A percentile compares a stretch with the other conserved stretches of the same genome.
phyloP scores from a whole-genome alignment of 2,329 filamentous ascomycete species.

The Amylocarpus encephaloides region DNA sequence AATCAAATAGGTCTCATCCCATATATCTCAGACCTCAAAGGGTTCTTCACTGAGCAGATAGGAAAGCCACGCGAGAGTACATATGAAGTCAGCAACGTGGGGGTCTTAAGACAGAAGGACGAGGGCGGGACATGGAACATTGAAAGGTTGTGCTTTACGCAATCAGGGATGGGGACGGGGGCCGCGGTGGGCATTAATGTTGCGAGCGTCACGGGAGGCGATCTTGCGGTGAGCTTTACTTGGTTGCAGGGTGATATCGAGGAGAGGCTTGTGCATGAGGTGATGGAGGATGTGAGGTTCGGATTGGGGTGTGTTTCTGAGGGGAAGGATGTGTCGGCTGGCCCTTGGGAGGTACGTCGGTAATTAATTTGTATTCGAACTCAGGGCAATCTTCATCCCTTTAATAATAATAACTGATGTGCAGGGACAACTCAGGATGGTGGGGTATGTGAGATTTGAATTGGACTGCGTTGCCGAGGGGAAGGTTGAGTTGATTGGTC shows the following conservation, averaged over 20 bases:
- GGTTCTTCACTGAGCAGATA: constrained; percentile 37
- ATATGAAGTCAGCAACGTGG: constrained; percentile 50
- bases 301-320: constrained; percentile 11
- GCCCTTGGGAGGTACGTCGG: no score
- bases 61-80: constrained; percentile 37
- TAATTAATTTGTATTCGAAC: no score
- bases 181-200: constrained; percentile 41
- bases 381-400: no score
- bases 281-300: constrained; percentile 35
- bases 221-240: constrained; percentile 38
- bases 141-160: constrained; percentile 43
- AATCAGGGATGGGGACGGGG: constrained; percentile 40
- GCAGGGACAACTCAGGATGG: no score
- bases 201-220: constrained; percentile 38
- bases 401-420: no score
- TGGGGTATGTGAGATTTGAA: no score
- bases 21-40: constrained; percentile 39
- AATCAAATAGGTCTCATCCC: constrained; percentile 38
- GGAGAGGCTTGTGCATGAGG: constrained; percentile 32
- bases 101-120: constrained; percentile 32
- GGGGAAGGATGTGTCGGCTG: constrained; percentile 6
- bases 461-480: no score
- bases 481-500: background rate
- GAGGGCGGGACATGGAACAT: constrained; percentile 32
- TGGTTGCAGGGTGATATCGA: constrained; percentile 44